Evolutionary conservation across 768 basidiomycete genomes (phyloP).

Genomic region (Lactarius psammicola): DNA sequence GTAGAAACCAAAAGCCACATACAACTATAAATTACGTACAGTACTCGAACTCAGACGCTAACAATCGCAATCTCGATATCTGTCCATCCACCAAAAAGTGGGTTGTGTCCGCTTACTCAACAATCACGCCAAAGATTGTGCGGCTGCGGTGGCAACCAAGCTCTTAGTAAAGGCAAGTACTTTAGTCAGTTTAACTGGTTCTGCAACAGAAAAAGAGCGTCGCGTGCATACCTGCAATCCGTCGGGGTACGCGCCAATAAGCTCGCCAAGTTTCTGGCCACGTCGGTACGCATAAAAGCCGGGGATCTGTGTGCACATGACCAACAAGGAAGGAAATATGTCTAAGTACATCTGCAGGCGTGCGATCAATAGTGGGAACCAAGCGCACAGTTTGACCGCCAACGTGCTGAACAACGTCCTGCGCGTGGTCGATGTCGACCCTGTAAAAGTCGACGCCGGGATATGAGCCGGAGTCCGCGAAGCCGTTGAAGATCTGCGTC

Average conservation of each 20-base stretch:
- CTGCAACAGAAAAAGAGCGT: not conserved
- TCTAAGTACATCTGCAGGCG: not conserved
- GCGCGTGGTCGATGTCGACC: constrained; percentile 23
- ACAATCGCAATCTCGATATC: not conserved
- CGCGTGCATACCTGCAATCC: constrained; percentile 13
- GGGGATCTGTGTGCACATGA: constrained; percentile 15
- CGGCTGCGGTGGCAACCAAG: constrained; percentile 10
- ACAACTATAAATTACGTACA: not conserved
- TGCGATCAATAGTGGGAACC: not conserved
- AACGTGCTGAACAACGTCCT: constrained; percentile 17
- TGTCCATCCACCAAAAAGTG: not conserved
- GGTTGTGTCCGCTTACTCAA: not conserved
- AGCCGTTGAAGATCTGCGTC: constrained; percentile 22
- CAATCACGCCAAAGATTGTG: constrained; percentile 9
- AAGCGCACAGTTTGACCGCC: constrained; percentile 18
- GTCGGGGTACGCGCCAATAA: constrained; percentile 13
- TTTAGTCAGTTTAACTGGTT: not conserved
- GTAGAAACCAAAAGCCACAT: not conserved
- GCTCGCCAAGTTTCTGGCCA: constrained; percentile 16
- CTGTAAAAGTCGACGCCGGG: constrained; percentile 23
- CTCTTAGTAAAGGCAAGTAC: not conserved
- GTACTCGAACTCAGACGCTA: not conserved
- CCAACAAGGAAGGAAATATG: not conserved
- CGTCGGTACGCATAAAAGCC: constrained; percentile 23
- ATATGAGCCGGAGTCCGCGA: constrained; percentile 19